Evolutionary conservation across 208 protist species (phyloP).

Genomic region (Lotmaria passim): DNA sequence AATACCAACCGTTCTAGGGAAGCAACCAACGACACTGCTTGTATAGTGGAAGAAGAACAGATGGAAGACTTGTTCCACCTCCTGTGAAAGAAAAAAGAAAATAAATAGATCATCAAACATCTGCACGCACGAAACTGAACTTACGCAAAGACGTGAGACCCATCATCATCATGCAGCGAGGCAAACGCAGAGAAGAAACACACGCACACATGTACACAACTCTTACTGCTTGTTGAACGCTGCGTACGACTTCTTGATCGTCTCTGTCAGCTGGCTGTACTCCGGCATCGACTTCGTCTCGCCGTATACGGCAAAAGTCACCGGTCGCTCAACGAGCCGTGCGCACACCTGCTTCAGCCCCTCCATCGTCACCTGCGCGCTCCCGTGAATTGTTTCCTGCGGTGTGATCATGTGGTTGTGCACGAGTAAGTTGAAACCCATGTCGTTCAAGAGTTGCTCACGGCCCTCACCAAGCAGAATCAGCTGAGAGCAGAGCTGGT

Average conservation of each 20-base stretch:
- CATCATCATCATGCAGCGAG: too few species aligned
- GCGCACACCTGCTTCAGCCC: constrained; percentile 65
- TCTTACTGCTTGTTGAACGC: constrained; percentile 39
- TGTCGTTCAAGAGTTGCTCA: constrained; percentile 86
- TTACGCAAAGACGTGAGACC: background rate
- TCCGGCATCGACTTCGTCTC: constrained; percentile 68
- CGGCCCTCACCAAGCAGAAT: constrained; percentile 84
- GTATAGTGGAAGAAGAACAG: background rate
- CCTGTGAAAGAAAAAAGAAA: constrained; percentile 23
- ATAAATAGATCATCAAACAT: background rate
- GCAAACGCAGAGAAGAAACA: too few species aligned
- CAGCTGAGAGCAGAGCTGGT: constrained; percentile 85
- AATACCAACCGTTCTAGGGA: too few species aligned
- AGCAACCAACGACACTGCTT: background rate
- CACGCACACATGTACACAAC: background rate
- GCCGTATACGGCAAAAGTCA: constrained; percentile 84
- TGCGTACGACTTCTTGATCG: constrained; percentile 57
- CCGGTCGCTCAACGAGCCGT: constrained; percentile 65
- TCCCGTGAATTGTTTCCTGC: constrained; percentile 72
- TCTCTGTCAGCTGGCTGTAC: constrained; percentile 55
- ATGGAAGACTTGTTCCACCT: too few species aligned
- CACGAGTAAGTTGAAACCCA: constrained; percentile 88
- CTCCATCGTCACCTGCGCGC: constrained; percentile 68
- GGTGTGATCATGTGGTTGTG: constrained; percentile 84
- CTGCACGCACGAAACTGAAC: background rate